A percentile compares a stretch with the other conserved stretches of the same genome.
Conservation (phyloP, 768 basidiomycete species). For the Psilocybe subaeruginosa region DNA sequence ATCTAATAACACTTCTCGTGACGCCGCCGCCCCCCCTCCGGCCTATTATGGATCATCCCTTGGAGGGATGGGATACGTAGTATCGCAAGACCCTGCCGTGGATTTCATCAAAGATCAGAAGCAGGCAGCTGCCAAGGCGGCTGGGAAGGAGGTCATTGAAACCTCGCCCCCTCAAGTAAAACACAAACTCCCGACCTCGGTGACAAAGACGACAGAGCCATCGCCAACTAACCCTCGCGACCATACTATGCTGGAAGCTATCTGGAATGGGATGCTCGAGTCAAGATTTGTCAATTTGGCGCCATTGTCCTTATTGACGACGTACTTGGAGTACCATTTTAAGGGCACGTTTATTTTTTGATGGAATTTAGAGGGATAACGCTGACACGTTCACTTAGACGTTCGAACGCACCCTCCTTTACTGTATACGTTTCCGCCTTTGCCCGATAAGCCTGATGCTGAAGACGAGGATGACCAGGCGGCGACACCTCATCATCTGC, state of each 20-base stretch:
- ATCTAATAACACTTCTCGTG: neutral
- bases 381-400: slow-evolving; percentile 39
- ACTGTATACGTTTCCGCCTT: slow-evolving; percentile 57
- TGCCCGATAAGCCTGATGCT: slow-evolving; percentile 25
- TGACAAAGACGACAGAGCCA: neutral
- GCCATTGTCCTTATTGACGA: slow-evolving; percentile 63
- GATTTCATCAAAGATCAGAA: slow-evolving; percentile 18
- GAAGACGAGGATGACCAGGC: slow-evolving; percentile 8
- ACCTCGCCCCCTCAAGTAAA: neutral
- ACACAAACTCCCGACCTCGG: neutral
- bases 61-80: slow-evolving; percentile 21
- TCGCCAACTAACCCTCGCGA: slow-evolving; percentile 61
- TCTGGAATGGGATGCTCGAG: slow-evolving; percentile 71
- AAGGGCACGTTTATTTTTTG: slow-evolving; percentile 44
- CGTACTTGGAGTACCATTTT: slow-evolving; percentile 62
- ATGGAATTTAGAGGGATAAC: neutral
- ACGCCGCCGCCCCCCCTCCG: neutral
- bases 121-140: neutral
- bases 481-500: neutral
- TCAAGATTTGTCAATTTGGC: slow-evolving; percentile 68
- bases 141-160: neutral
- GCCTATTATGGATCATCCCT: slow-evolving; percentile 21
- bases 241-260: slow-evolving; percentile 62
- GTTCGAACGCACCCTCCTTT: slow-evolving; percentile 70
- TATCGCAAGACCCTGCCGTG: slow-evolving; percentile 18